Conservation (phyloP, 2,329 filamentous ascomycete genomes). For the Lachnellula arida region DNA sequence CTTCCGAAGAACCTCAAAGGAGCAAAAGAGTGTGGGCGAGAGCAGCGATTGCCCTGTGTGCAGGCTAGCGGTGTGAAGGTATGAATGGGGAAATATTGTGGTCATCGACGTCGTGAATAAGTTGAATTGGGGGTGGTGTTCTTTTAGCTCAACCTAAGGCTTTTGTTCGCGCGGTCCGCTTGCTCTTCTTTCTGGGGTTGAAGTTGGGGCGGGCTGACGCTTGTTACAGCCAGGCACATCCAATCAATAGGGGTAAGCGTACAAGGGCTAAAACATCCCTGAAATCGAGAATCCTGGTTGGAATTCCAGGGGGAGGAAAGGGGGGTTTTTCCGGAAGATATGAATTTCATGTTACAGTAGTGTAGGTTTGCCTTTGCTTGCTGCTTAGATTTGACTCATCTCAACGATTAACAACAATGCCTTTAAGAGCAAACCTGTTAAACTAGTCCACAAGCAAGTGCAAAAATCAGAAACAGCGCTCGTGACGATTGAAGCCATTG, state of each 20-base stretch:
- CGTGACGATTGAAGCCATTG: not conserved
- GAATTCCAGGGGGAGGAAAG: too few species aligned
- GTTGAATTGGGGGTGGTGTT: not conserved
- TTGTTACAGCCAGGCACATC: not conserved
- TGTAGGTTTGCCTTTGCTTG: too few species aligned
- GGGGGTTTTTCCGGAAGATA: too few species aligned
- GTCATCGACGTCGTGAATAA: not conserved
- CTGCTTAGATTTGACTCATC: not conserved
- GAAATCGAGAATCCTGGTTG: not conserved
- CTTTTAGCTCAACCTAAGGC: not conserved
- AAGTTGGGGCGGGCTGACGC: too few species aligned
- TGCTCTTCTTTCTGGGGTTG: too few species aligned
- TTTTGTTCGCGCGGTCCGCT: not conserved
- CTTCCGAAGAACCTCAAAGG: not conserved
- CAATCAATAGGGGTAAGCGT: not conserved
- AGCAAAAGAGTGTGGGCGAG: constrained; percentile 5
- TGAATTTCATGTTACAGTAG: too few species aligned
- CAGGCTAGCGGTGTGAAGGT: constrained; percentile 14
- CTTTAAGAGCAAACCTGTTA: not conserved
- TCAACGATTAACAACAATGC: not conserved
- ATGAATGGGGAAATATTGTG: not conserved
- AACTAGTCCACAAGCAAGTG: not conserved
- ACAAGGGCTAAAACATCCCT: not conserved
- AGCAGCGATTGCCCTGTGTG: constrained; percentile 8
- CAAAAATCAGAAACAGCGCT: not conserved